Conservation (phyloP, 2,329 filamentous ascomycete genomes). For the Fusarium fracticaudum region DNA sequence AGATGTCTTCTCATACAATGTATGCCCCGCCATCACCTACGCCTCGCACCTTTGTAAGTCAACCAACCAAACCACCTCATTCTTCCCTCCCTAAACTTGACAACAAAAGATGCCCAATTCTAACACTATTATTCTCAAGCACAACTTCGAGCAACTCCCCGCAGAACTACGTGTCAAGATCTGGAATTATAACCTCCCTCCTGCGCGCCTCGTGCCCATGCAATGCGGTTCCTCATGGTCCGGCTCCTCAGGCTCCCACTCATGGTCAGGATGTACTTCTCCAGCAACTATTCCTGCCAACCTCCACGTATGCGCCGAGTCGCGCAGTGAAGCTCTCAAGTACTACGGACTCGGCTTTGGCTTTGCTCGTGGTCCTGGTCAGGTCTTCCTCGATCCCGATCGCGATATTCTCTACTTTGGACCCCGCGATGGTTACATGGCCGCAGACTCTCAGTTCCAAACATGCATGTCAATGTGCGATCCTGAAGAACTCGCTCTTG, state of each 20-base stretch:
- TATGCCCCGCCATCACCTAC: neutral
- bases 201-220: conserved; percentile 55
- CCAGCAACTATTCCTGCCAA: conserved; percentile 54
- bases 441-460: conserved; percentile 56
- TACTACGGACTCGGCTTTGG: conserved; percentile 54
- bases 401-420: conserved; percentile 61
- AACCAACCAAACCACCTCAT: neutral
- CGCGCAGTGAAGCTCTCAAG: conserved; percentile 55
- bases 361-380: conserved; percentile 52
- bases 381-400: conserved; percentile 54
- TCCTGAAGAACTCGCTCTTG: conserved; percentile 51
- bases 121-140: conserved; percentile 48
- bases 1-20: conserved; percentile 14
- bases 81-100: neutral
- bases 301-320: conserved; percentile 58
- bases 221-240: conserved; percentile 50
- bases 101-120: neutral
- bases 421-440: conserved; percentile 55
- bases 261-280: conserved; percentile 52
- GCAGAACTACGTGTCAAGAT: conserved; percentile 59
- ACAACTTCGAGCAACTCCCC: conserved; percentile 55
- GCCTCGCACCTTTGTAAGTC: conserved; percentile 30
- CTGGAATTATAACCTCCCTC: conserved; percentile 57
- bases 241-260: conserved; percentile 31
- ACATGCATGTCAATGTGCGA: conserved; percentile 56